Evolutionary conservation across 495 filamentous ascomycete genomes (phyloP).

Genomic region (Penicillium crystallinum): DNA sequence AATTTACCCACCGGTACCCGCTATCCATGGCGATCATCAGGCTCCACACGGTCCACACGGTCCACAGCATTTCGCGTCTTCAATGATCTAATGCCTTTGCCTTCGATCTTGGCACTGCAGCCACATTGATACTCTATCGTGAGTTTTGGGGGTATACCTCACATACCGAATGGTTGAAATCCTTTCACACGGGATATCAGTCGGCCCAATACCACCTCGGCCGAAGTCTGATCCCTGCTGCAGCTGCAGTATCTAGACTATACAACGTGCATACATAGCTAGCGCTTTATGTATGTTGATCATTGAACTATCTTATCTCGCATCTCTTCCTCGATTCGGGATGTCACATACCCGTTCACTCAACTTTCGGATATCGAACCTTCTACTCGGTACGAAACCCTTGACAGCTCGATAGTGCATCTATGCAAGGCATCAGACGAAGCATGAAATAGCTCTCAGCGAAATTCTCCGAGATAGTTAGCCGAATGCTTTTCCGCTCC

Average conservation of each 20-base stretch:
- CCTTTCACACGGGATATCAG: neutral
- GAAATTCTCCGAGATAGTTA: too few species aligned
- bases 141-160: too few species aligned
- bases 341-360: neutral
- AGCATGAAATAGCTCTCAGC: too few species aligned
- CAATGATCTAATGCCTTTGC: neutral
- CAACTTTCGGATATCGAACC: too few species aligned
- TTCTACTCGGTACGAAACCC: too few species aligned
- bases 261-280: too few species aligned
- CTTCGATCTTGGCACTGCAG: neutral
- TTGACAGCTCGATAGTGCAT: too few species aligned
- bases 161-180: too few species aligned
- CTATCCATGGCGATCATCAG: neutral
- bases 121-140: neutral
- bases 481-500: too few species aligned
- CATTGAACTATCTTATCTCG: neutral
- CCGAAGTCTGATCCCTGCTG: too few species aligned
- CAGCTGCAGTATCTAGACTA: too few species aligned
- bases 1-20: neutral
- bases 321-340: neutral
- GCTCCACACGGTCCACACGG: neutral
- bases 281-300: neutral
- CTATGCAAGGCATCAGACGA: too few species aligned
- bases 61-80: neutral
- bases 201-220: neutral